Percentiles rank a stretch among this genome's conserved stretches.
Evolutionary conservation across 768 basidiomycete genomes (phyloP).

Genomic region (Psilocybe azurescens): DNA sequence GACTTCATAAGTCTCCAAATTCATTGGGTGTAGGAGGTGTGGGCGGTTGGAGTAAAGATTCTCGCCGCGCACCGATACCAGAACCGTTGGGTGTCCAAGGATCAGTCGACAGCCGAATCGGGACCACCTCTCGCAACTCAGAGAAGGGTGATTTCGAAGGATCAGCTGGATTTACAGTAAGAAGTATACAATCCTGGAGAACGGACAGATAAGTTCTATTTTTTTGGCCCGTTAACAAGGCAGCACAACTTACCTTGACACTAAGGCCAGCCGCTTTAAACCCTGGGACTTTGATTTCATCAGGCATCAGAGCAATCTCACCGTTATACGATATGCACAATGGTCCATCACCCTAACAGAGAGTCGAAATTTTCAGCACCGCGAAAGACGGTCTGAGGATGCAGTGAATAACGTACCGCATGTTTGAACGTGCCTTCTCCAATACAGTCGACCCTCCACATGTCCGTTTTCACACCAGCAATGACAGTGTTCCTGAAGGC

Average conservation of each 20-base stretch:
- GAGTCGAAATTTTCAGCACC: not conserved
- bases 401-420: constrained; percentile 43
- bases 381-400: not conserved
- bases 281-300: constrained; percentile 56
- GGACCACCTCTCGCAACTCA: constrained; percentile 66
- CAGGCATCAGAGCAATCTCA: constrained; percentile 52
- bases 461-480: constrained; percentile 66
- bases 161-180: constrained; percentile 65
- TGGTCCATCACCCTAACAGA: constrained; percentile 53
- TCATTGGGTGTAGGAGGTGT: constrained; percentile 21
- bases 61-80: constrained; percentile 32
- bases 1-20: constrained; percentile 1
- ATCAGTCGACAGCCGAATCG: constrained; percentile 70
- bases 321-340: constrained; percentile 68
- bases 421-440: constrained; percentile 68
- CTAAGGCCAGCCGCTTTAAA: constrained; percentile 70
- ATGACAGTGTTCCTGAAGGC: constrained; percentile 48
- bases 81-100: constrained; percentile 50
- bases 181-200: constrained; percentile 65
- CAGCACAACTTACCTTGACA: constrained; percentile 54
- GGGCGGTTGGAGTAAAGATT: constrained; percentile 22
- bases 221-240: not conserved
- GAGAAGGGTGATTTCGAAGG: constrained; percentile 56
- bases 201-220: not conserved
- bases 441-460: constrained; percentile 69